phyloP scores from a whole-genome alignment of 306 rosid species.

The Cercis canadensis region DNA sequence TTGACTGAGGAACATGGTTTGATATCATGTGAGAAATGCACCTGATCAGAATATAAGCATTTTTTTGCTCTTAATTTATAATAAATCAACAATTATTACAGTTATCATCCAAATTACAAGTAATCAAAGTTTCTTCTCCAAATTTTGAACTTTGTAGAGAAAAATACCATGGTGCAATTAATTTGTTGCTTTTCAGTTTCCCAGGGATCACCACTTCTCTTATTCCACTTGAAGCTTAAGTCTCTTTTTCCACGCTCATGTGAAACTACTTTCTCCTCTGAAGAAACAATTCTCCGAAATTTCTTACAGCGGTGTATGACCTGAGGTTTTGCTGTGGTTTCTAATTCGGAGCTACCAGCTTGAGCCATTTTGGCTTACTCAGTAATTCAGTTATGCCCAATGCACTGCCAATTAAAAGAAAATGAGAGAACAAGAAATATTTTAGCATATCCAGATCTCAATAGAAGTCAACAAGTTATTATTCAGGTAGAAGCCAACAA shows the following conservation, averaged over 20 bases:
- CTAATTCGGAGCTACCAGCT: slow-evolving; percentile 44
- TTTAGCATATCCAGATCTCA: background rate
- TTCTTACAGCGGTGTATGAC: slow-evolving; percentile 74
- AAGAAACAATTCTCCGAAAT: slow-evolving; percentile 80
- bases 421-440: slow-evolving; percentile 12
- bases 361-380: slow-evolving; percentile 48
- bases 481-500: background rate
- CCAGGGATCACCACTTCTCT: slow-evolving; percentile 52
- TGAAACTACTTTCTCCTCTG: slow-evolving; percentile 62
- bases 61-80: too few species aligned
- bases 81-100: too few species aligned
- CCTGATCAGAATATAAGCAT: too few species aligned
- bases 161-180: slow-evolving; percentile 78
- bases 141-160: too few species aligned
- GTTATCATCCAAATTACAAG: too few species aligned
- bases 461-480: background rate
- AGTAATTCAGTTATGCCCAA: slow-evolving; percentile 30
- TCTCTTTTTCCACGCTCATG: slow-evolving; percentile 79
- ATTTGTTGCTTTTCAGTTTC: slow-evolving; percentile 44
- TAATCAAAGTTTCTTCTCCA: too few species aligned
- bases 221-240: slow-evolving; percentile 72
- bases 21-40: too few species aligned
- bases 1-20: too few species aligned
- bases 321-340: slow-evolving; percentile 50
- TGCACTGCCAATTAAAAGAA: slow-evolving; percentile 26